These are phyloP conservation scores for Dendrobium officinale DNA, from an alignment of 106 monocot species.

Conservation along the genomic window DNA sequence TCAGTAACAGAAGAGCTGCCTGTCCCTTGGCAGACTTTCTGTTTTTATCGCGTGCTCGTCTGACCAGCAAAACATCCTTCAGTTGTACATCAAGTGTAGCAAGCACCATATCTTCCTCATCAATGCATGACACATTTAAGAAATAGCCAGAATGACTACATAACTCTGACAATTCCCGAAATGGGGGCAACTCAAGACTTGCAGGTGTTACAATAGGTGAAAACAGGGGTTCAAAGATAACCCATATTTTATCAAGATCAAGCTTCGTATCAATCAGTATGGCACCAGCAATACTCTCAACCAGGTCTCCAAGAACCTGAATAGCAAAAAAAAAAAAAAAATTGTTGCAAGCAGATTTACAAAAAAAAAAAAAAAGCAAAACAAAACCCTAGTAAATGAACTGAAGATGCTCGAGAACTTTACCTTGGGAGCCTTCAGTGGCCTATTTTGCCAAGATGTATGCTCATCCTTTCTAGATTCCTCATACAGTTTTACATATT, in stretches of 20 bases:
- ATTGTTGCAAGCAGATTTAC: not conserved
- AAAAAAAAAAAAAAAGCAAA: not conserved
- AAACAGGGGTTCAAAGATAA: conserved; percentile 63
- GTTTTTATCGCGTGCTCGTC: conserved; percentile 35
- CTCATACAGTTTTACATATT: conserved; percentile 39
- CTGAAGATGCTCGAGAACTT: conserved; percentile 1
- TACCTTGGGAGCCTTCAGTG: conserved; percentile 63
- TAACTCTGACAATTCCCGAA: conserved; percentile 58
- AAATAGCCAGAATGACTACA: conserved; percentile 64
- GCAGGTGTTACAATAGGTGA: conserved; percentile 88
- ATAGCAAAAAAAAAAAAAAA: conserved; percentile 2
- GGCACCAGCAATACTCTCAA: conserved; percentile 95
- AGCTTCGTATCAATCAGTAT: conserved; percentile 70
- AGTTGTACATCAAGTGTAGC: conserved; percentile 66
- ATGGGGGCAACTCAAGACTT: conserved; percentile 62
- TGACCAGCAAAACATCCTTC: conserved; percentile 37
- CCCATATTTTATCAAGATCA: conserved; percentile 54
- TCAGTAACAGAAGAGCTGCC: conserved; percentile 64
- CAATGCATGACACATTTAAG: conserved; percentile 29
- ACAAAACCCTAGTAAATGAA: not conserved
- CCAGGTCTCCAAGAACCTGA: conserved; percentile 87
- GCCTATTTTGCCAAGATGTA: conserved; percentile 7
- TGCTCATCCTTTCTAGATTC: conserved; percentile 15
- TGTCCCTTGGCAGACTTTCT: conserved; percentile 71
- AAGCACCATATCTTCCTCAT: conserved; percentile 34